A percentile compares a stretch with the other conserved stretches of the same genome.
Conservation (phyloP, 306 rosid genomes). For the Lotus japonicus region DNA sequence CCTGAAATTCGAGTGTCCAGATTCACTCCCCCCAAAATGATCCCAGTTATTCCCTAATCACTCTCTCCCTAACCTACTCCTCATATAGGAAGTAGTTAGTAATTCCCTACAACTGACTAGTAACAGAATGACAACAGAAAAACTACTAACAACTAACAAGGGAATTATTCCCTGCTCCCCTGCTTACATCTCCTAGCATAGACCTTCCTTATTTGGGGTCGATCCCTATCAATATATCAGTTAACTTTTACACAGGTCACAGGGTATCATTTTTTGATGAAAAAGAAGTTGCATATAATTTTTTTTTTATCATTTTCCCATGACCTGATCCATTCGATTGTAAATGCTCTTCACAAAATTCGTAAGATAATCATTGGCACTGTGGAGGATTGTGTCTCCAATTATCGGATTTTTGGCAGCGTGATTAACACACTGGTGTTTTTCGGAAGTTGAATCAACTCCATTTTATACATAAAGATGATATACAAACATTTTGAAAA, state of each 20-base stretch:
- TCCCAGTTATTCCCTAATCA: no score
- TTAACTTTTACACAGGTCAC: not conserved
- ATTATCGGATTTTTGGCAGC: not conserved
- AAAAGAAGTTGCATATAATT: not conserved
- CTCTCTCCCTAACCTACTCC: no score
- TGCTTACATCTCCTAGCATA: no score
- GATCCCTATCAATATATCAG: no score
- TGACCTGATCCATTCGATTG: not conserved
- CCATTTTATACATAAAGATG: not conserved
- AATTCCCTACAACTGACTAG: no score
- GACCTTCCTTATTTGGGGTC: no score
- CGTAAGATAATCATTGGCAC: not conserved
- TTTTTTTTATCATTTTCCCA: not conserved
- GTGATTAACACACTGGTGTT: not conserved
- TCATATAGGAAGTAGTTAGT: no score
- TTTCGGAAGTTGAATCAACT: not conserved
- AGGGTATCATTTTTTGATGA: conserved; percentile 10
- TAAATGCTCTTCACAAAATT: not conserved
- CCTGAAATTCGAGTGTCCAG: no score
- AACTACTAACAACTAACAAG: no score
- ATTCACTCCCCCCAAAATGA: no score
- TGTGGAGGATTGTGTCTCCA: not conserved
- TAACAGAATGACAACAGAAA: no score
- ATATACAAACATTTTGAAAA: not conserved
- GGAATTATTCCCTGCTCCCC: no score